These are phyloP conservation scores for Corylus heterophylla DNA, from an alignment of 306 rosid species.

Conservation along the genomic window DNA sequence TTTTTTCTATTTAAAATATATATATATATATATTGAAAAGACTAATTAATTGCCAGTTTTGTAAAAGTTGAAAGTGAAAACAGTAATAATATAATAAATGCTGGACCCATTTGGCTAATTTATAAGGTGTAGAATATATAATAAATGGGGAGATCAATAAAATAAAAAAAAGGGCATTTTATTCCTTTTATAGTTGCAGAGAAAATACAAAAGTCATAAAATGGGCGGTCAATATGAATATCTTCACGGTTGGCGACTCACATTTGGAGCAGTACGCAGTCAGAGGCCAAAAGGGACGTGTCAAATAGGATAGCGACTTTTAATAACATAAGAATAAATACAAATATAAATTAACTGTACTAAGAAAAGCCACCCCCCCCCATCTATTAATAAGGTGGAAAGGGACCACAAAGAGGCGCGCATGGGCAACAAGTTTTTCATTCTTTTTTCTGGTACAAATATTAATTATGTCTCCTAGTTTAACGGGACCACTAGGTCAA, in stretches of 20 bases:
- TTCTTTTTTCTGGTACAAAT: not conserved
- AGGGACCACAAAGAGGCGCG: not conserved
- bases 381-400: not conserved
- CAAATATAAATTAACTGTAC: not conserved
- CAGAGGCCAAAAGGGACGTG: not conserved
- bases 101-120: no score
- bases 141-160: no score
- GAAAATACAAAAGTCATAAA: not conserved
- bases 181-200: not conserved
- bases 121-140: no score
- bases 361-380: not conserved
- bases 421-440: not conserved
- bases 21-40: no score
- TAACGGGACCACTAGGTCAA: not conserved
- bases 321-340: no score
- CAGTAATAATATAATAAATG: no score
- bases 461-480: not conserved
- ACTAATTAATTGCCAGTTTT: no score
- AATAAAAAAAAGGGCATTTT: not conserved
- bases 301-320: not conserved
- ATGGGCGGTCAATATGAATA: not conserved
- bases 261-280: not conserved
- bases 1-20: no score
- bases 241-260: not conserved
- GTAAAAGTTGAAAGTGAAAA: no score